Base-by-base conservation (phyloP, 2,329 filamentous ascomycete species). In the Dothiorella sarmentorum region DNA sequence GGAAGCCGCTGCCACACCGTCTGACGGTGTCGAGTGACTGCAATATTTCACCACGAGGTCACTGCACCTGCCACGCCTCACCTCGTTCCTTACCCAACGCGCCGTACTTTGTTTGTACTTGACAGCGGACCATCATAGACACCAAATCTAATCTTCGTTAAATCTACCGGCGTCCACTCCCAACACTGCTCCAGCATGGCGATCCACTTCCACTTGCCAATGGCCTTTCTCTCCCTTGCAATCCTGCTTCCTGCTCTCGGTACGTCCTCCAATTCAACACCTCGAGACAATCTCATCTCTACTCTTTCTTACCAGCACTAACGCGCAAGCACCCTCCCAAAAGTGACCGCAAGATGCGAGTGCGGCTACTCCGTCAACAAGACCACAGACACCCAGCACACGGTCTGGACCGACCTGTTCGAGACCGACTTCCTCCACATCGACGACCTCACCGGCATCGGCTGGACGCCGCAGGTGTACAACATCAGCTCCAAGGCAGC, bases 341-440 rank as follows among this genome's bases (percentile, higher is more conserved):
- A n/a, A 74, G 73, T 68, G 40, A 64, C 66, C 40, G 79, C 80
- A 4, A 77, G 80, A 61, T 92, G 89, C 74, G 83, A 88, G 65
- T 93, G 89, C 68, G 89, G 89, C 53, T 92, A 90, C 70, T 80
- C 80, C 3, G 72, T 86, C 43, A 76, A 75, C 61, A 72, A 78
- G 37, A 77, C 75, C n/a, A 67, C 73, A 44, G 72, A 74, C 26
- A 63, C 68, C 3, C 60, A 66, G 6, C 66, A 71, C 45, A 72
- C 77, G 38, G 67, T 88, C 55, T 91, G 89, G 69, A 90, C 86
- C 2, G 85, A 91, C 61, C 68, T 85, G 10, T 72, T 90, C 53
- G 88, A 91, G 68, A 86, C 86, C 18, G 85, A 92, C 73, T 92
- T 92, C 67, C 74, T 85, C 3, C 82, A 83, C 61, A 67, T 83